These are phyloP conservation scores for Fusarium staphyleae DNA, from an alignment of 2,329 filamentous ascomycete genomes.

Conservation along the genomic window DNA sequence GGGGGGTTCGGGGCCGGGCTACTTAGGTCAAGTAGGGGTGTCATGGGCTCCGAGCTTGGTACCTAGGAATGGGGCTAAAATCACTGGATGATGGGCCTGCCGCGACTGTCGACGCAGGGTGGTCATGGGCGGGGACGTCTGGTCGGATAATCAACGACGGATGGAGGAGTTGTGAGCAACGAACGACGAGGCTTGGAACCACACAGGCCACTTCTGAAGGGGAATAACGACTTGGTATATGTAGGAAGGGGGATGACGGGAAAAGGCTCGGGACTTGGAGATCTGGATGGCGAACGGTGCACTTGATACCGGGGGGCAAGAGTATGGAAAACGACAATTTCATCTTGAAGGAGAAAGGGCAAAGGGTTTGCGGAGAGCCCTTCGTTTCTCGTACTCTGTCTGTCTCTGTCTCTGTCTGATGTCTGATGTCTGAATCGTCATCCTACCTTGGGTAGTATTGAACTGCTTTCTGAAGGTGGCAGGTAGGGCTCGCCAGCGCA, in stretches of 20 bases:
- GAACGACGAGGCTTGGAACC: slow-evolving; percentile 35
- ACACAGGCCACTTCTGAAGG: slow-evolving; percentile 25
- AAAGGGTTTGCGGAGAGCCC: background rate
- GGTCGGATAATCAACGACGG: slow-evolving; percentile 8
- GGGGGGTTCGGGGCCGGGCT: slow-evolving; percentile 31
- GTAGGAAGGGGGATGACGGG: slow-evolving; percentile 8
- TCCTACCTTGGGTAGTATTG: slow-evolving; percentile 1
- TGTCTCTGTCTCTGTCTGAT: slow-evolving; percentile 10
- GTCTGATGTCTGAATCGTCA: too few relatives aligned
- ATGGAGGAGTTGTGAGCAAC: slow-evolving; percentile 13
- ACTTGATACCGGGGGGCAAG: slow-evolving; percentile 11
- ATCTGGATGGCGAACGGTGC: slow-evolving; percentile 17
- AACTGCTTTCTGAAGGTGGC: slow-evolving; percentile 9
- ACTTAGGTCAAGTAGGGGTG: slow-evolving; percentile 28
- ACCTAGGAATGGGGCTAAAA: slow-evolving; percentile 24
- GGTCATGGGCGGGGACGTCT: slow-evolving; percentile 15
- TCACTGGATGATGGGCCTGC: slow-evolving; percentile 13
- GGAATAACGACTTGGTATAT: slow-evolving; percentile 14
- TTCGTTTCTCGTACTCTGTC: slow-evolving; percentile 10
- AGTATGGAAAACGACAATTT: slow-evolving; percentile 2
- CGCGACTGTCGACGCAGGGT: slow-evolving; percentile 16
- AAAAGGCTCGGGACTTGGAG: slow-evolving; percentile 23
- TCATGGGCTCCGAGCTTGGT: slow-evolving; percentile 20
- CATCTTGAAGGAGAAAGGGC: slow-evolving; percentile 1
- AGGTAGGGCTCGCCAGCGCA: slow-evolving; percentile 25